Base-by-base conservation (phyloP, 148 eudicot genomes). In the Beta vulgaris region DNA sequence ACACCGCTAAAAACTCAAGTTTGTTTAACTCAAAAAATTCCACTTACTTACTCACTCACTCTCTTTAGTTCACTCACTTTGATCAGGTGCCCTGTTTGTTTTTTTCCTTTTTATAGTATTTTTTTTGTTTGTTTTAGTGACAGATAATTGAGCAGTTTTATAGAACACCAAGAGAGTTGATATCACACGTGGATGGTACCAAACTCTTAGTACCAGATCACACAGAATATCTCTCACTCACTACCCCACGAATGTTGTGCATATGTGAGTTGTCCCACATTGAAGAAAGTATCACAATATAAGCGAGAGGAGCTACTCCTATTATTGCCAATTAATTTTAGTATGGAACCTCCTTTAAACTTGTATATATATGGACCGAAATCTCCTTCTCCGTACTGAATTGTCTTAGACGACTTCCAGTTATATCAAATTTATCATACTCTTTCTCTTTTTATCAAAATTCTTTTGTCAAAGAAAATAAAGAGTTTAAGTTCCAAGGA, bases 141-240 rank as follows among this genome's bases (percentile, higher is more conserved):
- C 49, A 71, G 76, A 76, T 70, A 7, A 19, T 57, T 4, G 79
- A 67, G 67, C 62, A 76, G 57, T 57, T 64, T 55, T 72, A 58
- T 55, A 37, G 58, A 71, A 49, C 76, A 71, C 46, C 76, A 81
- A 81, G 80, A 81, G 57, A 69, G 83, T 72, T 81, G 83, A 49
- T 63, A 43, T 63, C 67, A n/a, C 83, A 81, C 83, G 83, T 81
- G 83, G 73, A 65, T 77, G 80, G 80, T 81, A 73, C 76, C 83
- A 81, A 81, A 72, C 43, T 65, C 18, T 35, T 39, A 15, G 29
- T 62, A 16, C 10, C 2, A 34, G 39, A 71, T 25, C 72, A 11
- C 58, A 43, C 7, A 54, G 4, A 16, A 3, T 46, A 44, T 44
- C 51, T 31, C 40, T 43, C 51, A 53, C 36, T 72, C 18, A 40